Conservation (phyloP, 768 basidiomycete species). For the Serendipita sp. region DNA sequence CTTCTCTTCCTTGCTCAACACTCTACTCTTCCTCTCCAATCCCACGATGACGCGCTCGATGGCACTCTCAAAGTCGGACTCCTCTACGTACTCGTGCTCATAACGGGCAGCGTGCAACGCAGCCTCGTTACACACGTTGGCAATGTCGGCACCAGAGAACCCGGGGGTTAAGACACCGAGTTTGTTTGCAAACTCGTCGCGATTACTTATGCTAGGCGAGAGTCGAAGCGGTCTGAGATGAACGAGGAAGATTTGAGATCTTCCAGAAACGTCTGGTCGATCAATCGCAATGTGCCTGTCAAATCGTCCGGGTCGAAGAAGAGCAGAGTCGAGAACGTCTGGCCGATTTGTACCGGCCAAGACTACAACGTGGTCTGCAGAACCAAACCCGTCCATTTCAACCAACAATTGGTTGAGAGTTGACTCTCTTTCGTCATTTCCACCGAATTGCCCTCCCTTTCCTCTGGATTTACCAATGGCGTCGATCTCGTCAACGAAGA, state of each 20-base stretch:
- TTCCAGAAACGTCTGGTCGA: constrained; percentile 83
- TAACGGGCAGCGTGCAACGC: constrained; percentile 88
- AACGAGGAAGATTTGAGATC: constrained; percentile 85
- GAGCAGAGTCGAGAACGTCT: constrained; percentile 87
- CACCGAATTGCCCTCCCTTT: constrained; percentile 63
- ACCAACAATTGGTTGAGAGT: constrained; percentile 95
- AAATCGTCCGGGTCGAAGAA: constrained; percentile 95
- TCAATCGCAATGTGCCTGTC: constrained; percentile 94
- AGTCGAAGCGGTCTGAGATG: constrained; percentile 78
- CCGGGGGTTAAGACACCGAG: constrained; percentile 93
- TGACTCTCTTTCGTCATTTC: constrained; percentile 95
- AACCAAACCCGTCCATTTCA: constrained; percentile 99
- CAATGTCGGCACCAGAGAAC: constrained; percentile 97
- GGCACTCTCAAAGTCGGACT: constrained; percentile 86
- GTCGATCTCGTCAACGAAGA: constrained; percentile 98
- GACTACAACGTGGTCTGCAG: constrained; percentile 92
- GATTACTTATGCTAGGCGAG: constrained; percentile 20
- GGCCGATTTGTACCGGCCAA: constrained; percentile 94
- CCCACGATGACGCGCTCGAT: constrained; percentile 98
- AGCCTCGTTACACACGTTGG: constrained; percentile 97
- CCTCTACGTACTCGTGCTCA: constrained; percentile 58
- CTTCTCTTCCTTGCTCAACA: constrained; percentile 91
- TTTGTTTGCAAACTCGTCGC: constrained; percentile 61
- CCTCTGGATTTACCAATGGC: constrained; percentile 92
- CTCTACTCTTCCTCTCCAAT: constrained; percentile 85